Conservation (phyloP, 2,329 filamentous ascomycete genomes). For the Cladophialophora immunda region DNA sequence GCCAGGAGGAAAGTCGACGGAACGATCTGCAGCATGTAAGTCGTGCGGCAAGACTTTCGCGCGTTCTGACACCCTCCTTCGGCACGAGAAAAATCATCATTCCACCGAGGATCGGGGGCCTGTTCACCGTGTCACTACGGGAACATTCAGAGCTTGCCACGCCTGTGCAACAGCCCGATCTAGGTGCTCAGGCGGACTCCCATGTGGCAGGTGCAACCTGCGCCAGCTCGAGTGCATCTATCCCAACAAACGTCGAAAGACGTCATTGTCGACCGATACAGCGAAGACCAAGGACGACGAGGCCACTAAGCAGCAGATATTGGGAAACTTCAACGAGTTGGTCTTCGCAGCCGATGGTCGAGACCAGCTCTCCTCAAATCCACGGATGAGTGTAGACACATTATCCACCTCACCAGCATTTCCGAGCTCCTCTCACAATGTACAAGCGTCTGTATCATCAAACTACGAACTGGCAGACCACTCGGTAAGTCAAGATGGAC, state of each 20-base stretch:
- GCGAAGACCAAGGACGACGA: constrained; percentile 49
- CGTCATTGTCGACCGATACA: constrained; percentile 25
- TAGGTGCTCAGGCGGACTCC: constrained; percentile 39
- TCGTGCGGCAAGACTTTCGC: constrained; percentile 36
- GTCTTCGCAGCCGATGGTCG: constrained; percentile 21
- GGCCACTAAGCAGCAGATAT: constrained; percentile 37
- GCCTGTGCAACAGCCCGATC: constrained; percentile 52
- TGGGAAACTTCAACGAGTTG: constrained; percentile 31
- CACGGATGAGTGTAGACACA: neutral
- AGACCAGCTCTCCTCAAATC: neutral
- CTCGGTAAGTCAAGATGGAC: neutral
- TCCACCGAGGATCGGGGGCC: constrained; percentile 43
- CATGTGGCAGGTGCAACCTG: constrained; percentile 47
- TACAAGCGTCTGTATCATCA: neutral
- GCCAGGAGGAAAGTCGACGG: constrained; percentile 16
- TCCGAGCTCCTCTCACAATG: neutral
- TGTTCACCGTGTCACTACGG: constrained; percentile 52
- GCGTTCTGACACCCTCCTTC: constrained; percentile 50
- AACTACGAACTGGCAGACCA: neutral
- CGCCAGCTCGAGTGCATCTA: constrained; percentile 51
- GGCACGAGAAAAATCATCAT: constrained; percentile 53
- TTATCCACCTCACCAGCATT: constrained; percentile 9
- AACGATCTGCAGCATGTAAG: constrained; percentile 33
- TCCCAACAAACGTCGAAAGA: constrained; percentile 50
- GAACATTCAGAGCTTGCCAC: constrained; percentile 53